These are phyloP conservation scores for Diaporthe eres DNA, from an alignment of 2,329 filamentous ascomycete genomes.

Conservation along the genomic window DNA sequence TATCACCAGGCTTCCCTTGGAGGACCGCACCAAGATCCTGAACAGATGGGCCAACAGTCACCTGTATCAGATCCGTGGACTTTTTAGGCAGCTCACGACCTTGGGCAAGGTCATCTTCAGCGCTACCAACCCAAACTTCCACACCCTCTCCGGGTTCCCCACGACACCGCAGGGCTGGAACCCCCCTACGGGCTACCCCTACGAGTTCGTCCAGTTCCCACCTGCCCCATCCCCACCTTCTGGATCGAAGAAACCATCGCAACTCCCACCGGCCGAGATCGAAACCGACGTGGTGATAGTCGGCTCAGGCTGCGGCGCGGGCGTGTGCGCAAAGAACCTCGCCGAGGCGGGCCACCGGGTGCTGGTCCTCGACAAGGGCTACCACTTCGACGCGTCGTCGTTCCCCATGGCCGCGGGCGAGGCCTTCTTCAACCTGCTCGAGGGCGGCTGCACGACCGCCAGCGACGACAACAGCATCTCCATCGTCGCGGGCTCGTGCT, in stretches of 20 bases:
- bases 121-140: slow-evolving; percentile 60
- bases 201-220: slow-evolving; percentile 39
- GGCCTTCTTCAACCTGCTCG: slow-evolving; percentile 76
- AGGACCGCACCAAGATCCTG: slow-evolving; percentile 51
- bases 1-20: slow-evolving; percentile 36
- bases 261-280: slow-evolving; percentile 23
- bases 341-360: slow-evolving; percentile 61
- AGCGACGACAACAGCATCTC: slow-evolving; percentile 70
- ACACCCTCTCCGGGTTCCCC: slow-evolving; percentile 57
- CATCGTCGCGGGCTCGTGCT: slow-evolving; percentile 78
- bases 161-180: slow-evolving; percentile 44
- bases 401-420: slow-evolving; percentile 78
- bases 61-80: slow-evolving; percentile 59
- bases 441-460: slow-evolving; percentile 70
- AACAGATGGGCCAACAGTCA: slow-evolving; percentile 62
- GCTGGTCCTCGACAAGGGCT: slow-evolving; percentile 85
- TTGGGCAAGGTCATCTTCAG: slow-evolving; percentile 61
- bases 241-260: background rate
- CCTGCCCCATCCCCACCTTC: background rate
- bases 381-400: slow-evolving; percentile 78
- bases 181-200: slow-evolving; percentile 34
- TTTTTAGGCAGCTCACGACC: slow-evolving; percentile 60
- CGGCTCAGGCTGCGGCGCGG: slow-evolving; percentile 42
- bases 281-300: slow-evolving; percentile 41
- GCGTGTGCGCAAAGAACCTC: slow-evolving; percentile 42